These are phyloP conservation scores for Salix koriyanagi DNA, from an alignment of 345 rosid species.

Conservation along the genomic window DNA sequence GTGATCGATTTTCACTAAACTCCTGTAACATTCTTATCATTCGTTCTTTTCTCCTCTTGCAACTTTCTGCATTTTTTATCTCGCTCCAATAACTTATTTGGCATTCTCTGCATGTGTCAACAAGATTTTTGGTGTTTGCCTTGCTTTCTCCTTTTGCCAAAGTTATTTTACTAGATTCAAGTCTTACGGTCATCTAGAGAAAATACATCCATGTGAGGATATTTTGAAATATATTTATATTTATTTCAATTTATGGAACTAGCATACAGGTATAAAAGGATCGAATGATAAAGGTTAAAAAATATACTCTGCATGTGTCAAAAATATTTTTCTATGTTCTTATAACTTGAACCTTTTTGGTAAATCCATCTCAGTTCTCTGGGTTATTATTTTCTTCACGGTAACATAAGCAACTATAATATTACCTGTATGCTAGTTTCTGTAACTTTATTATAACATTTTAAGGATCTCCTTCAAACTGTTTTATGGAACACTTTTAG, in stretches of 20 bases:
- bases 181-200: not conserved
- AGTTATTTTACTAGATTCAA: too few relatives aligned
- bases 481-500: not conserved
- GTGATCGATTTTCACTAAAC: not conserved
- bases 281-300: too few relatives aligned
- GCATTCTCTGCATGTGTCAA: not conserved
- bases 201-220: not conserved
- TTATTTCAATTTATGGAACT: too few relatives aligned
- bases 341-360: not conserved
- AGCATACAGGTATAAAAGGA: too few relatives aligned
- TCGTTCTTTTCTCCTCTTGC: not conserved
- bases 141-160: not conserved
- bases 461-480: not conserved
- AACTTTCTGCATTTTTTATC: not conserved
- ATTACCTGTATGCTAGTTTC: not conserved
- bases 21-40: not conserved
- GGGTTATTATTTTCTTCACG: not conserved
- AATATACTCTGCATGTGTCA: too few relatives aligned
- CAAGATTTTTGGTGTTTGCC: not conserved
- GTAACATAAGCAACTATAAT: not conserved
- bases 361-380: not conserved
- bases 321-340: not conserved
- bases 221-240: too few relatives aligned
- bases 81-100: not conserved
- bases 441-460: not conserved